These are phyloP conservation scores for Spinacia oleracea DNA, from an alignment of 179 eudicot genomes.

Conservation along the genomic window DNA sequence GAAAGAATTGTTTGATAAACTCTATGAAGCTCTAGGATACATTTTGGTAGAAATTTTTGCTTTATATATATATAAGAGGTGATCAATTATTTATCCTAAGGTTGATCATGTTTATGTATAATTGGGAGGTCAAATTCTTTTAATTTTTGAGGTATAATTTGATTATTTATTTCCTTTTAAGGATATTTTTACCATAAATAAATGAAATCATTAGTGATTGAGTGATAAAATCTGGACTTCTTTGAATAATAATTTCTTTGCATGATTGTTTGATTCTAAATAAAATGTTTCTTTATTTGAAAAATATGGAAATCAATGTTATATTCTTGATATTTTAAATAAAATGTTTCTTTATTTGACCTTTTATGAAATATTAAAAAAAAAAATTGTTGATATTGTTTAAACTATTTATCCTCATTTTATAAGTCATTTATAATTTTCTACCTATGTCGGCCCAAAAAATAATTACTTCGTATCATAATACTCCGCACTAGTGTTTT, in stretches of 20 bases:
- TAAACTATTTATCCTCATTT: no score
- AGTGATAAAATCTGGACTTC: conserved; percentile 19
- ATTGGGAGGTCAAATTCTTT: not conserved
- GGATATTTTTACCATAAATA: not conserved
- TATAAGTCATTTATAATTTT: no score
- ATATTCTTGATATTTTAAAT: no score
- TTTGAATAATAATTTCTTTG: not conserved
- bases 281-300: not conserved
- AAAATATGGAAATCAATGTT: no score
- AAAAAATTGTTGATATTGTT: no score
- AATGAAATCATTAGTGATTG: not conserved
- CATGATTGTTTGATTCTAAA: no score
- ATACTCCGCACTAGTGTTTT: no score
- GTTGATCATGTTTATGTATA: not conserved
- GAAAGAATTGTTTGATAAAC: no score
- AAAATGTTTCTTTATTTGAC: not conserved
- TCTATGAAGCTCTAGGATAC: not conserved
- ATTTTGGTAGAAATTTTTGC: not conserved
- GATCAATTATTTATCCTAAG: not conserved
- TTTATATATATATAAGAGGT: not conserved
- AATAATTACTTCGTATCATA: no score
- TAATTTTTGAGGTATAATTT: not conserved
- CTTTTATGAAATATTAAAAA: no score
- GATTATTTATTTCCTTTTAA: not conserved
- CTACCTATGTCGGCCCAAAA: no score